phyloP scores from a whole-genome alignment of 345 rosid genomes.

The Brassica rapa region DNA sequence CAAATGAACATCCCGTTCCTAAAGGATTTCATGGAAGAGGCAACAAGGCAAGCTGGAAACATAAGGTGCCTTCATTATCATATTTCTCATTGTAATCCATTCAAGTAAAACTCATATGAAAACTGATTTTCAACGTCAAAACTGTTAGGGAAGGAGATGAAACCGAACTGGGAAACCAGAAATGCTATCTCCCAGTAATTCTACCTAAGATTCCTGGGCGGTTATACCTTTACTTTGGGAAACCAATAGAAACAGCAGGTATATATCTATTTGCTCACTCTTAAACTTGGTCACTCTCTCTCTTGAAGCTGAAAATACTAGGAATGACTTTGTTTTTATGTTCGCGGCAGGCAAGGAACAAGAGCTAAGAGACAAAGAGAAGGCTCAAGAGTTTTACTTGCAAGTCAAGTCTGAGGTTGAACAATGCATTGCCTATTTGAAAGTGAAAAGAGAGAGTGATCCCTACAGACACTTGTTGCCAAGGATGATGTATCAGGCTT shows the following conservation, averaged over 20 bases:
- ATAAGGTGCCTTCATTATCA: slow-evolving; percentile 47
- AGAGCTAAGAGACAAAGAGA: slow-evolving; percentile 54
- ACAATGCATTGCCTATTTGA: slow-evolving; percentile 53
- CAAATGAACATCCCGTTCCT: slow-evolving; percentile 63
- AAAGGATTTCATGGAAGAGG: slow-evolving; percentile 41
- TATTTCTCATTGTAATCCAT: neutral
- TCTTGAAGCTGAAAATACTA: no score
- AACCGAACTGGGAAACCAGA: slow-evolving; percentile 64
- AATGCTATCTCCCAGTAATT: slow-evolving; percentile 50
- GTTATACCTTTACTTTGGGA: slow-evolving; percentile 70
- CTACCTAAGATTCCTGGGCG: slow-evolving; percentile 74
- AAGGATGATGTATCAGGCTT: slow-evolving; percentile 52
- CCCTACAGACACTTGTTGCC: slow-evolving; percentile 61
- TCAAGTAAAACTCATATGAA: neutral
- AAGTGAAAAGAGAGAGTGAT: slow-evolving; percentile 64
- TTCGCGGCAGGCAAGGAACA: slow-evolving; percentile 7
- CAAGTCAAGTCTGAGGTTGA: slow-evolving; percentile 68
- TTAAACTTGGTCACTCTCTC: no score
- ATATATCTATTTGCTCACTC: no score
- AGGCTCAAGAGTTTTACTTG: slow-evolving; percentile 54
- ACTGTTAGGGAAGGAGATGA: slow-evolving; percentile 47
- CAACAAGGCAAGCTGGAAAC: slow-evolving; percentile 42
- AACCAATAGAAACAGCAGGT: slow-evolving; percentile 70
- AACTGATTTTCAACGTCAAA: slow-evolving; percentile 2
- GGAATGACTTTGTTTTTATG: no score